Percentiles rank a stretch among this genome's conserved stretches.
Evolutionary conservation across 192 early-diverging fungal species (phyloP).

Genomic region (Umbelopsis ramanniana): DNA sequence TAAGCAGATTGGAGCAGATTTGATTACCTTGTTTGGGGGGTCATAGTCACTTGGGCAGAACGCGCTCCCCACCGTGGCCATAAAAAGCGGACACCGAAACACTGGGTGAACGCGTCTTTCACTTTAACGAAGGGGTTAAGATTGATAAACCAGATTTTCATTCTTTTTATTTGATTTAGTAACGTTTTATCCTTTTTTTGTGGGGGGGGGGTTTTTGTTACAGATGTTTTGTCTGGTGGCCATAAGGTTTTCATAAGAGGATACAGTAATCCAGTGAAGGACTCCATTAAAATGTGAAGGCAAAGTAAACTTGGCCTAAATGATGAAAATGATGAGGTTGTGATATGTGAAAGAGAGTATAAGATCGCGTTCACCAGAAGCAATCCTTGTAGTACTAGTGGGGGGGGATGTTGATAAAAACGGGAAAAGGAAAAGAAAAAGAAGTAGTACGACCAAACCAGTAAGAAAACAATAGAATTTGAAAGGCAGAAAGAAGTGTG

Average conservation of each 20-base stretch:
- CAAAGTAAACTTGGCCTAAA: neutral
- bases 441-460: constrained; percentile 6
- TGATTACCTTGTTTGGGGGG: too few relatives aligned
- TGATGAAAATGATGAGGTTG: neutral
- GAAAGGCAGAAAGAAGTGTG: neutral
- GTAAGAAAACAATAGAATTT: neutral
- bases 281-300: neutral
- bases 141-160: constrained; percentile 6
- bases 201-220: constrained; percentile 7
- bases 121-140: neutral
- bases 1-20: too few relatives aligned
- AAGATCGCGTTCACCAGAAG: neutral
- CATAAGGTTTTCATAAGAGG: constrained; percentile 16
- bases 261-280: constrained; percentile 14
- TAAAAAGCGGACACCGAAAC: too few relatives aligned
- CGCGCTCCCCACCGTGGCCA: too few relatives aligned
- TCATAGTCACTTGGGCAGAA: too few relatives aligned
- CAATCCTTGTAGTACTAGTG: constrained; percentile 11
- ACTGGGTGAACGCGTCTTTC: neutral
- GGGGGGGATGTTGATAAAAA: constrained; percentile 1
- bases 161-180: constrained; percentile 14
- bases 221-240: constrained; percentile 18
- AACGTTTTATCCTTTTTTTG: constrained; percentile 22
- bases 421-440: neutral
- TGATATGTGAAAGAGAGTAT: neutral